phyloP scores from a whole-genome alignment of 306 rosid genomes.

The Psophocarpus tetragonolobus region DNA sequence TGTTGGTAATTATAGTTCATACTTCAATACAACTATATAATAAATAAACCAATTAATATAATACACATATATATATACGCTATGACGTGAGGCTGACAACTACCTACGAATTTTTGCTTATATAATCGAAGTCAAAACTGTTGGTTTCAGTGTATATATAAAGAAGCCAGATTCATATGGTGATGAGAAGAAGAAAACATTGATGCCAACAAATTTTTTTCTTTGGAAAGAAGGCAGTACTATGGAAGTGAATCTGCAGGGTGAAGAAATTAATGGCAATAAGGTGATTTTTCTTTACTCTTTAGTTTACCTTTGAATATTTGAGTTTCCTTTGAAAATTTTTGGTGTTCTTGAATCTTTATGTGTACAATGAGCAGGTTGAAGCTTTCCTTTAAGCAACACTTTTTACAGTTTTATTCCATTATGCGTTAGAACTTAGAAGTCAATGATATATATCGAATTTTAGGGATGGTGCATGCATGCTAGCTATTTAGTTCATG shows the following conservation, averaged over 20 bases:
- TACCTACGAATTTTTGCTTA: slow-evolving; percentile 21
- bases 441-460: not conserved
- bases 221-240: not conserved
- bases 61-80: not conserved
- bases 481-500: not conserved
- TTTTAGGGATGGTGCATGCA: not conserved
- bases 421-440: not conserved
- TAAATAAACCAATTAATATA: not conserved
- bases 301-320: not conserved
- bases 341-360: not conserved
- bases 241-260: slow-evolving; percentile 27
- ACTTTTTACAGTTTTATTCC: not conserved
- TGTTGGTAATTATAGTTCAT: no score
- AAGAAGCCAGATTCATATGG: slow-evolving; percentile 25
- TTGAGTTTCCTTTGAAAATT: not conserved
- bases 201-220: slow-evolving; percentile 23
- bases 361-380: not conserved
- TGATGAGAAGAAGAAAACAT: slow-evolving; percentile 14
- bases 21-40: not conserved
- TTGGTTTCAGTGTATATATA: slow-evolving; percentile 17
- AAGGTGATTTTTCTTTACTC: slow-evolving; percentile 35
- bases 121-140: slow-evolving; percentile 29
- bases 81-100: slow-evolving; percentile 35
- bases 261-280: slow-evolving; percentile 19
- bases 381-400: not conserved